Evolutionary conservation across 192 early-diverging fungal genomes (phyloP), one percentile per base, ranked within the genome.

Genomic region (Geranomyces variabilis): DNA sequence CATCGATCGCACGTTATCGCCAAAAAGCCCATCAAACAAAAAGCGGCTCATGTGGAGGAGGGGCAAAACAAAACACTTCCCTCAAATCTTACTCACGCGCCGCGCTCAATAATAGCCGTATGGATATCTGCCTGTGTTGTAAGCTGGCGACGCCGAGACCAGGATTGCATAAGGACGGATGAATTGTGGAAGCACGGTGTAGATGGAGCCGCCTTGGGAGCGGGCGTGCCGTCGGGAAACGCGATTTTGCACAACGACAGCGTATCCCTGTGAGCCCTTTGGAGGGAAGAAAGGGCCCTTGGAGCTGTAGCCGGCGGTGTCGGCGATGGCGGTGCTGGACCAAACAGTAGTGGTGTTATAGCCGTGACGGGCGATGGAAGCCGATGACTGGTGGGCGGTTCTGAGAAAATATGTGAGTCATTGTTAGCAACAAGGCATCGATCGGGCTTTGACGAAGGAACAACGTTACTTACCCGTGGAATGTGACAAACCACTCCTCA

Each of bases 151-250:
- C 36, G 36, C 36, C 36, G 36, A 41, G 36, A 70, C 26, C 29
- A 70, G 55, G 43, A 70, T 60, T 9, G 68, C 68, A 61, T 70
- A 70, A 21, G 68, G 68, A 6, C 68, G 29, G 57, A 70, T 61
- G 43, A 41, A 5, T 41, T 61, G 0, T 10, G 55, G 58, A 3
- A 1, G 28, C 15, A 29, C 49, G 7, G 53, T 69, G 66, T 33
- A 48, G 51, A 48, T 67, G 48, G 8, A 15, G 47, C 28, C n/a
- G 58, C 28, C 22, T 45, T 17, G 22, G 3, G 58, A 17, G n/a
- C 4, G 4, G 4, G 31, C 58, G 58, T 9, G 17, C 29, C 29
- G 6, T n/a, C 55, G 68, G 1, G 29, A 34, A 5, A 69, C 24
- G 1, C 68, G 30, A 36, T 70, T 70, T 33, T 70, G 68, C 51